These are phyloP conservation scores for Lyophyllum decastes DNA, from an alignment of 768 basidiomycete genomes.

Conservation along the genomic window DNA sequence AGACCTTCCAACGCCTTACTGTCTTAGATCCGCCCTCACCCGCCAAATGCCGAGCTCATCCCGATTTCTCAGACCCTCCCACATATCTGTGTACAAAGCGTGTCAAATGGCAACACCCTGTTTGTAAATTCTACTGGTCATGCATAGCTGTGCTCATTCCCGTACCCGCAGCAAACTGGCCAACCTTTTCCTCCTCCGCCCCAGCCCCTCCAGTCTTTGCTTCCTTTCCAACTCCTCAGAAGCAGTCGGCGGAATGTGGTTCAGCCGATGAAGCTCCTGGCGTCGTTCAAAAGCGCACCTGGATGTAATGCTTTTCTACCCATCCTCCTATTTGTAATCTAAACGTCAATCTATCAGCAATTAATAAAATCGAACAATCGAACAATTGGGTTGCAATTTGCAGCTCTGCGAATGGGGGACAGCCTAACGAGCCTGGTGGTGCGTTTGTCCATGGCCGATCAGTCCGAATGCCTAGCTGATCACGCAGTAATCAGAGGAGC, in stretches of 20 bases:
- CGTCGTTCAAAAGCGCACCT: conserved; percentile 42
- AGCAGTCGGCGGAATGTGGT: conserved; percentile 1
- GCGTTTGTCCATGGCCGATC: conserved; percentile 1
- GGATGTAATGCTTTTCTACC: conserved; percentile 36
- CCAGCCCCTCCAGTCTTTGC: background rate
- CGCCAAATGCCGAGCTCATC: background rate
- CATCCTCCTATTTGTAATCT: background rate
- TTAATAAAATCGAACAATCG: conserved; percentile 53
- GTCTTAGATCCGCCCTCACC: conserved; percentile 14
- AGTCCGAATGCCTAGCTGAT: background rate
- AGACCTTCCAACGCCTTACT: conserved; percentile 6
- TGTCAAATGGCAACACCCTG: conserved; percentile 16
- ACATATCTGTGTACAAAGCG: background rate
- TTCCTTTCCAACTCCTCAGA: conserved; percentile 8
- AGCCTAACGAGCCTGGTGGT: conserved; percentile 34
- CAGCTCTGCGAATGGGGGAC: conserved; percentile 48
- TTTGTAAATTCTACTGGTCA: background rate
- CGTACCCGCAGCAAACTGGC: background rate
- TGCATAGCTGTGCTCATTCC: background rate
- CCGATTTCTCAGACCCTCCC: conserved; percentile 11
- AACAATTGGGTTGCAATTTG: conserved; percentile 42
- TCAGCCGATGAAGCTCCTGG: conserved; percentile 18
- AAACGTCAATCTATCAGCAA: conserved; percentile 33
- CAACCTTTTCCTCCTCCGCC: background rate
- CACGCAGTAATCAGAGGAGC: conserved; percentile 23